A percentile compares a stretch with the other conserved stretches of the same genome.
Conservation (phyloP, 192 early-diverging fungal species). For the Gryganskiella cystojenkinii region DNA sequence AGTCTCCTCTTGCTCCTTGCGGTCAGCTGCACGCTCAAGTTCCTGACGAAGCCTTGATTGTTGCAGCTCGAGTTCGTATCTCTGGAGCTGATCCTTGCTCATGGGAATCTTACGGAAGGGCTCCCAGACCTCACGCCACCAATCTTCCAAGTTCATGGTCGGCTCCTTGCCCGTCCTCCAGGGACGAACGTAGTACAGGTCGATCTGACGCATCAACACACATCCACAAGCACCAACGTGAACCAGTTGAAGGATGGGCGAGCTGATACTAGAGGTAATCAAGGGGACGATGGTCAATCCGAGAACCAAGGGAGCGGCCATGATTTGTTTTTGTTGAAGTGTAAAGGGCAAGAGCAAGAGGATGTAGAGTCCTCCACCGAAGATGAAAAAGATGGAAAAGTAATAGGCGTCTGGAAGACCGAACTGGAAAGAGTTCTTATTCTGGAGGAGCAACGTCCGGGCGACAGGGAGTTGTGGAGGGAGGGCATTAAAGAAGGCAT, state of each 20-base stretch:
- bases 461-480: slow-evolving; percentile 31
- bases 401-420: slow-evolving; percentile 22
- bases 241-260: slow-evolving; percentile 19
- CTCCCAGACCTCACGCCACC: slow-evolving; percentile 38
- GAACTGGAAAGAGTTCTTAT: slow-evolving; percentile 18
- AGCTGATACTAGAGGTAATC: slow-evolving; percentile 17
- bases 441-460: neutral
- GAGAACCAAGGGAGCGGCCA: slow-evolving; percentile 24
- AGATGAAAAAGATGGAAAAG: slow-evolving; percentile 49
- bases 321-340: slow-evolving; percentile 22
- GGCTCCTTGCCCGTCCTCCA: slow-evolving; percentile 51
- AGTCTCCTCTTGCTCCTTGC: neutral
- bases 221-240: slow-evolving; percentile 37
- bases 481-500: slow-evolving; percentile 18
- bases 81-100: slow-evolving; percentile 40
- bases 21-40: slow-evolving; percentile 12
- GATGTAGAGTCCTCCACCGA: slow-evolving; percentile 45
- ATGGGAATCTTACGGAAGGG: slow-evolving; percentile 51
- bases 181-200: slow-evolving; percentile 41
- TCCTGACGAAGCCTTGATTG: slow-evolving; percentile 24
- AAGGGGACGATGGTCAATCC: slow-evolving; percentile 23
- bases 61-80: slow-evolving; percentile 33
- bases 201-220: slow-evolving; percentile 43
- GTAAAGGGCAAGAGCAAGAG: slow-evolving; percentile 32
- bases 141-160: slow-evolving; percentile 37